Evolutionary conservation across 257 asterid species (phyloP).

Genomic region (Anisodus tanguticus): DNA sequence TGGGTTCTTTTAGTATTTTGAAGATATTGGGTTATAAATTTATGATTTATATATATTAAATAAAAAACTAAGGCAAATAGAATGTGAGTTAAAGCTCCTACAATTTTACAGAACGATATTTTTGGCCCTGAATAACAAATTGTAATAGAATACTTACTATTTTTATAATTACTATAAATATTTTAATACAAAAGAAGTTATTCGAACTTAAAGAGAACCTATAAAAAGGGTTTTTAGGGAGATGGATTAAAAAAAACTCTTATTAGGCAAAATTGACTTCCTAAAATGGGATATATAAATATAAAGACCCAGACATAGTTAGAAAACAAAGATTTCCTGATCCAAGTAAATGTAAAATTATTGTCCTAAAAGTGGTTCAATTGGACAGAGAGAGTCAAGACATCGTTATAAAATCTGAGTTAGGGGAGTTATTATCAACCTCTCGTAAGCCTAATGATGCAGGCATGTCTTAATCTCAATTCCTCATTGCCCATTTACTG

Average conservation of each 20-base stretch:
- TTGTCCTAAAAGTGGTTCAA: neutral
- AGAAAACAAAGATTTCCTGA: neutral
- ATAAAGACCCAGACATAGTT: neutral
- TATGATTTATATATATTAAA: too few relatives aligned
- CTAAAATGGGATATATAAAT: neutral
- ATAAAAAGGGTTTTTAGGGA: too few relatives aligned
- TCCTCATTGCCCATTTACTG: neutral
- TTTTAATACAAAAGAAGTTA: too few relatives aligned
- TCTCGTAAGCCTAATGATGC: neutral
- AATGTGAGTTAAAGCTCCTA: too few relatives aligned
- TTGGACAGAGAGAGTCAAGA: neutral
- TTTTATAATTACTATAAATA: neutral
- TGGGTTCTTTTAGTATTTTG: too few relatives aligned
- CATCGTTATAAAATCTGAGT: neutral
- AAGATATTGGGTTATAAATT: too few relatives aligned
- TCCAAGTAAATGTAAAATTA: too few relatives aligned
- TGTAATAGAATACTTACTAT: neutral
- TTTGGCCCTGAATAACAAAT: neutral
- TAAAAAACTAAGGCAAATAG: too few relatives aligned
- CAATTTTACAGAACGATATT: too few relatives aligned
- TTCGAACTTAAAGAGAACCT: too few relatives aligned
- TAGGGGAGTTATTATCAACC: neutral
- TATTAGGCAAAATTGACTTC: too few relatives aligned
- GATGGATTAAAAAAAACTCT: too few relatives aligned
- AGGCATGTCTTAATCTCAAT: conserved; percentile 20